Conservation (phyloP, 176 grass and related monocot genomes). For the sorghum (Sorghum bicolor) region Sorghum_bicolor_NCBIv3 NC_012875.2:60408001-60408500, state of each 20-base stretch:
- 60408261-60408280: slow-evolving; percentile 30
- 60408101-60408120: slow-evolving; percentile 15
- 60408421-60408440: not conserved
- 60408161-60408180: not conserved
- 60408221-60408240: slow-evolving; percentile 16
- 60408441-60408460: slow-evolving; percentile 7
- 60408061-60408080: not conserved
- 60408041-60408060: not conserved
- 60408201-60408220: slow-evolving; percentile 2
- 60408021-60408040: slow-evolving; percentile 6
- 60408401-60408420: not conserved
- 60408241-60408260: slow-evolving; percentile 51
- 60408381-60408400: not conserved
- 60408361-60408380: not conserved
- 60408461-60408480: slow-evolving; percentile 22
- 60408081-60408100: slow-evolving; percentile 8
- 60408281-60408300: not conserved
- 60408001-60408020: not conserved
- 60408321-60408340: not conserved
- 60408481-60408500: not conserved
- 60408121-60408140: not conserved
- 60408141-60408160: not conserved
- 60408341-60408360: not conserved
- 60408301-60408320: slow-evolving; percentile 27
- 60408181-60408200: slow-evolving; percentile 21